Conservation (phyloP, 176 grass and related monocot species). For the Oryza rufipogon region DNA sequence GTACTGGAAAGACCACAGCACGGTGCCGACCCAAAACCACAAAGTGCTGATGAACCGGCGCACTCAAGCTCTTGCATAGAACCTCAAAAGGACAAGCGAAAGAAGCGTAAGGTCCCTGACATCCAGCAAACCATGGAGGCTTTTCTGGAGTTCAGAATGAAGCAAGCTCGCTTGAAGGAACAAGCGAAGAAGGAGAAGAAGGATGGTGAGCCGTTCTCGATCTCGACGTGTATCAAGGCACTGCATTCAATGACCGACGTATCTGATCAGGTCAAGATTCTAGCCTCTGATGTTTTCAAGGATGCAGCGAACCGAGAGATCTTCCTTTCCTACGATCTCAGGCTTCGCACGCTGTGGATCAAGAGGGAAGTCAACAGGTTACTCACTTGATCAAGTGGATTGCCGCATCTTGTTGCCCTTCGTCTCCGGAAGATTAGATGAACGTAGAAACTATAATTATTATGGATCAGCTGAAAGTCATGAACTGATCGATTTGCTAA, state of each 20-base stretch:
- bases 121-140: constrained; percentile 54
- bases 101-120: constrained; percentile 45
- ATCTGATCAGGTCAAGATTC: constrained; percentile 50
- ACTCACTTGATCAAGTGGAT: background rate
- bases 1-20: constrained; percentile 27
- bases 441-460: background rate
- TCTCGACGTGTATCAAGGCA: constrained; percentile 50
- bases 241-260: constrained; percentile 41
- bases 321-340: constrained; percentile 54
- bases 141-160: constrained; percentile 54
- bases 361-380: constrained; percentile 53
- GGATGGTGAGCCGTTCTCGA: constrained; percentile 38
- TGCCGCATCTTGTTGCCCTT: background rate
- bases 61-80: constrained; percentile 55
- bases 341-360: constrained; percentile 45
- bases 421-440: background rate
- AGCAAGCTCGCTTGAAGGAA: constrained; percentile 46
- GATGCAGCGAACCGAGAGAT: constrained; percentile 53
- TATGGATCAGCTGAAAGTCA: background rate
- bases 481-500: no score
- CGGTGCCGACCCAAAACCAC: constrained; percentile 8
- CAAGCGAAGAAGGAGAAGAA: constrained; percentile 13
- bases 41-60: constrained; percentile 35
- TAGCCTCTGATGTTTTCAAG: constrained; percentile 60
- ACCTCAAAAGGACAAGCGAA: constrained; percentile 43